Conservation (phyloP, 73 alveolate genomes). For the Stentor coeruleus region DNA sequence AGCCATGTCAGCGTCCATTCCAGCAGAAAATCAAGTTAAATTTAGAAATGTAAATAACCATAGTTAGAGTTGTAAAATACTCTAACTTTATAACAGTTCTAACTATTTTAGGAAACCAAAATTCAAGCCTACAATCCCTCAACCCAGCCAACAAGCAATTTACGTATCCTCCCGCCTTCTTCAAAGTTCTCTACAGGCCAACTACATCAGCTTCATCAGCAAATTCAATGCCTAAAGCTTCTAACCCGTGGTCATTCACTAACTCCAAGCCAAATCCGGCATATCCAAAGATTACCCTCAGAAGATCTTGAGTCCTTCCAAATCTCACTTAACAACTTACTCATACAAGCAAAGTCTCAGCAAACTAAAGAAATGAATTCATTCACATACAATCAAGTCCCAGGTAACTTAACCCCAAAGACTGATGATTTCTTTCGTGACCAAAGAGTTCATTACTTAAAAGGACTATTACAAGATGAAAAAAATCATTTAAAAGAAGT, state of each 20-base stretch:
- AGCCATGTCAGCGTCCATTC: constrained; percentile 18
- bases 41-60: background rate
- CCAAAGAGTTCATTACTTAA: background rate
- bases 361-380: background rate
- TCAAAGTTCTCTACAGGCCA: constrained; percentile 11
- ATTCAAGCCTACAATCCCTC: background rate
- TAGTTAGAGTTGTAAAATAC: background rate
- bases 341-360: background rate
- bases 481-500: constrained; percentile 26
- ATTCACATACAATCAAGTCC: background rate
- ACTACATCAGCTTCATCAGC: constrained; percentile 23
- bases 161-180: constrained; percentile 8
- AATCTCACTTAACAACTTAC: background rate
- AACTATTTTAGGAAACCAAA: background rate
- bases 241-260: background rate
- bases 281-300: background rate
- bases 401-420: background rate
- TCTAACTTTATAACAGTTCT: background rate
- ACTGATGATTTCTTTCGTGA: background rate
- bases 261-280: constrained; percentile 7
- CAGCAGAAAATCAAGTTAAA: constrained; percentile 6
- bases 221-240: constrained; percentile 12
- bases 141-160: background rate
- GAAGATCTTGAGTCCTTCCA: background rate
- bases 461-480: background rate